Evolutionary conservation across 352 stramenopile species (phyloP).

Genomic region (Globisporangium irregulare): DNA sequence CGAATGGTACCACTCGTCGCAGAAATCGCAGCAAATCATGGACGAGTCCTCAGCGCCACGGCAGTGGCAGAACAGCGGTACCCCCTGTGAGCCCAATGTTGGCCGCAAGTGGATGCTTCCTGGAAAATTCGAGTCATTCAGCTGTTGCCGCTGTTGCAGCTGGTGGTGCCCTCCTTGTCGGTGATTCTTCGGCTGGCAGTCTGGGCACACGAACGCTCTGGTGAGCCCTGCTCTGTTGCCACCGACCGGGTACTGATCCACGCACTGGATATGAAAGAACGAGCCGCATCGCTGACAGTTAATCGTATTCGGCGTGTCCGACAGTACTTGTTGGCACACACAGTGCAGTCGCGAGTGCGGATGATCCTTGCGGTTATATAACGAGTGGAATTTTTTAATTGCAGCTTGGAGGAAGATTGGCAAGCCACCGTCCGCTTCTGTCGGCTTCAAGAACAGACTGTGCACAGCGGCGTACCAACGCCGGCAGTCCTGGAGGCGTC

Average conservation of each 20-base stretch:
- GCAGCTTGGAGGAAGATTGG: slow-evolving; percentile 45
- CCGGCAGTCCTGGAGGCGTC: slow-evolving; percentile 59
- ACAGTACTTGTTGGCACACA: slow-evolving; percentile 69
- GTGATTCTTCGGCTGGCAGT: slow-evolving; percentile 17
- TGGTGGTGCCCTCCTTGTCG: slow-evolving; percentile 4
- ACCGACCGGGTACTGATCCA: slow-evolving; percentile 20
- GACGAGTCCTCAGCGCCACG: slow-evolving; percentile 53
- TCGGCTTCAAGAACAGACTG: slow-evolving; percentile 52
- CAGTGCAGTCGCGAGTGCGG: slow-evolving; percentile 44
- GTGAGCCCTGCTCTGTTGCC: background rate
- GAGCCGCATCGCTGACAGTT: slow-evolving; percentile 45
- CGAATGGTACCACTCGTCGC: slow-evolving; percentile 85
- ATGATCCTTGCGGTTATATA: slow-evolving; percentile 16
- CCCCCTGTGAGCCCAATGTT: slow-evolving; percentile 20
- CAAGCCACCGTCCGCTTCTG: slow-evolving; percentile 31
- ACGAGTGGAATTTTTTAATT: slow-evolving; percentile 28
- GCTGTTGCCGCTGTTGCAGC: background rate
- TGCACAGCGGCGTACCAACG: slow-evolving; percentile 57
- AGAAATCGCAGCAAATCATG: slow-evolving; percentile 89
- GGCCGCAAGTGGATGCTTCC: slow-evolving; percentile 14
- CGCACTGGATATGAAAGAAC: slow-evolving; percentile 62
- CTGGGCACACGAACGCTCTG: slow-evolving; percentile 23
- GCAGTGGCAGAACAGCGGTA: slow-evolving; percentile 70
- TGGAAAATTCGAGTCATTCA: slow-evolving; percentile 4
- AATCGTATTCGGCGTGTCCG: slow-evolving; percentile 43